Evolutionary conservation across 768 basidiomycete species (phyloP), one percentile per base, ranked within the genome.

Genomic region (Suillus placidus): DNA sequence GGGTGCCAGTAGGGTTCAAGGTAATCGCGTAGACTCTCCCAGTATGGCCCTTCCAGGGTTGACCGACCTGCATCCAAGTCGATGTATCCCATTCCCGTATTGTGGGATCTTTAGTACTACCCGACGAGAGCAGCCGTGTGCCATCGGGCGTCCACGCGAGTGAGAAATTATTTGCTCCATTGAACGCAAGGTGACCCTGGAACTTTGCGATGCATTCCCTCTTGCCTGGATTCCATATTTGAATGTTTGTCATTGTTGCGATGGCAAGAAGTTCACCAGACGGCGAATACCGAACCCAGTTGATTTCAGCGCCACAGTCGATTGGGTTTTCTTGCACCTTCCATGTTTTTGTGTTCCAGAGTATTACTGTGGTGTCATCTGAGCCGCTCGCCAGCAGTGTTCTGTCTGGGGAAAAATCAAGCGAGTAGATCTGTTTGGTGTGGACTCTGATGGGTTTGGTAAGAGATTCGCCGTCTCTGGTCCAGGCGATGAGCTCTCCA

Each of bases 11-110:
- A 30, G 32, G 18, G 14, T 54, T 54, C 18, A 54, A 1, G 30
- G 52, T 32, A 10, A 34, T 18, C 9, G 6, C 14, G 2, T 1
- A 2, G 16, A 54, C 4, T 18, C 0, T 0, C 4, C 0, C 9
- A 18, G 52, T 4, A 34, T 54, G 52, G 8, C 32, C 32, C 9
- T 32, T 32, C 8, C 52, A 54, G 18, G 32, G 16, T 3, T 54
- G 32, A 20, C 52, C 52, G 9, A 34, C 18, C 52, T 54, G 52
- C 32, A 20, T 54, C 52, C 52, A 54, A 9, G 52, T 34, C 4
- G 52, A 54, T 34, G 52, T 4, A 54, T 54, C 18, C 52, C 52
- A 54, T 4, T 18, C 16, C 52, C 52, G 3, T 54, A 54, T 34
- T 18, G 18, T 32, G 9, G 9, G 4, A n/a, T 45, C 43, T 4